These are phyloP conservation scores for Lipomyces kockii DNA, from an alignment of 805 yeast genomes.

Conservation along the genomic window DNA sequence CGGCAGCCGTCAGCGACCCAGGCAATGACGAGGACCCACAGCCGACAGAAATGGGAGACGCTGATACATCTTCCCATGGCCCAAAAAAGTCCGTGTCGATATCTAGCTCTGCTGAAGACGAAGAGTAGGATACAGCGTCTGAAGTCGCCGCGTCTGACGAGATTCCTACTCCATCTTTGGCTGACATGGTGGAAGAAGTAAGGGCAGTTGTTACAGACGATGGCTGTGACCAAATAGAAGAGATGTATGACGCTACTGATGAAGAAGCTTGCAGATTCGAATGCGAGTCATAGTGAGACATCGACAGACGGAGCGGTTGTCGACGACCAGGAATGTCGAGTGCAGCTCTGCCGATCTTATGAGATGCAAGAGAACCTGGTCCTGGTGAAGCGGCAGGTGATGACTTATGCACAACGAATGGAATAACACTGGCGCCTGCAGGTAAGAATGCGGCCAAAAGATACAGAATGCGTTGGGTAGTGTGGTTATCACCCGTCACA, in stretches of 20 bases:
- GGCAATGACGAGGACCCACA: not conserved
- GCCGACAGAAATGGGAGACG: not conserved
- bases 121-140: not conserved
- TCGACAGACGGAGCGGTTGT: not conserved
- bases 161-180: not conserved
- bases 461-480: slow-evolving; percentile 1
- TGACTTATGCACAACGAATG: not conserved
- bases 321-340: not conserved
- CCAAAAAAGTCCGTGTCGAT: slow-evolving; percentile 8
- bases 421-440: not conserved
- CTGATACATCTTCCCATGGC: slow-evolving; percentile 11
- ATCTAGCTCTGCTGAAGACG: not conserved
- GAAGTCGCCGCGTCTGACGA: not conserved
- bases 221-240: slow-evolving; percentile 9
- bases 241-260: slow-evolving; percentile 11
- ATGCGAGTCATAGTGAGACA: not conserved
- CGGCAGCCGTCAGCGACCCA: not conserved
- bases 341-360: not conserved
- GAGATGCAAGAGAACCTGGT: not conserved
- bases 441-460: slow-evolving; percentile 11
- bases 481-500: not conserved
- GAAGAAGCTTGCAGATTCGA: not conserved
- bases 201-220: not conserved
- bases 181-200: not conserved
- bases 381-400: not conserved